Base-by-base conservation (phyloP, 257 asterid species). In the Solanum lycopersicoides region DNA sequence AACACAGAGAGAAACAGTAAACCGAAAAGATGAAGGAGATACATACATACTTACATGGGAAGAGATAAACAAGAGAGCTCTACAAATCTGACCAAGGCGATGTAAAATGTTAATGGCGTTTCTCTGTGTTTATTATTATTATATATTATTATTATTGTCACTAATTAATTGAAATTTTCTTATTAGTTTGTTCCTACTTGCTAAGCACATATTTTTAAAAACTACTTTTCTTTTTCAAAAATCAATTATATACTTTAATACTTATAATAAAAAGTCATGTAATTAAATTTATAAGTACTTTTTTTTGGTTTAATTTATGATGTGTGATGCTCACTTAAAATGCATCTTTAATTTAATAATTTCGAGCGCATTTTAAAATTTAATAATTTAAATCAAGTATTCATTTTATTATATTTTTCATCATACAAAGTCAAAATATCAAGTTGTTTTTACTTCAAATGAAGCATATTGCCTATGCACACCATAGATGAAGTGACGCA, bases 281-380 rank as follows among this genome's bases (percentile, higher is more conserved):
- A 59, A 8, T 59, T 59, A 59, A 59, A 59, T 59, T 59, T 59
- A 59, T 59, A 59, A 59, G 7, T 20, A 8, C 1, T 59, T 8
- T 3, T 59, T 20, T 20, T 56, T 11, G 2, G 3, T 12, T 12
- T 65, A 65, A n/a, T n/a, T n/a, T 11, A 65, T n/a, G 1, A 60
- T 21, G 13, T 21, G 13, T 60, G 28, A 1, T 21, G 13, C 13
- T 21, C 6, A 1, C 3, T 3, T 3, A 60, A 60, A 1, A 9
- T 9, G 1, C 21, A 5, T 9, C 3, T 1, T 21, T 1, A 0
- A 60, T 60, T 0, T 21, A 60, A 0, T 60, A 3, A 21, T 21
- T 21, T 60, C 3, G 0, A 4, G 0, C 0, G 0, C 0, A 21
- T 3, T 20, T 20, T 20, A 4, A 59, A 21, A 21, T 0, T 60